A percentile compares a stretch with the other conserved stretches of the same genome.
Conservation (phyloP, 306 rosid genomes). For the Vachellia pachyceras region DNA sequence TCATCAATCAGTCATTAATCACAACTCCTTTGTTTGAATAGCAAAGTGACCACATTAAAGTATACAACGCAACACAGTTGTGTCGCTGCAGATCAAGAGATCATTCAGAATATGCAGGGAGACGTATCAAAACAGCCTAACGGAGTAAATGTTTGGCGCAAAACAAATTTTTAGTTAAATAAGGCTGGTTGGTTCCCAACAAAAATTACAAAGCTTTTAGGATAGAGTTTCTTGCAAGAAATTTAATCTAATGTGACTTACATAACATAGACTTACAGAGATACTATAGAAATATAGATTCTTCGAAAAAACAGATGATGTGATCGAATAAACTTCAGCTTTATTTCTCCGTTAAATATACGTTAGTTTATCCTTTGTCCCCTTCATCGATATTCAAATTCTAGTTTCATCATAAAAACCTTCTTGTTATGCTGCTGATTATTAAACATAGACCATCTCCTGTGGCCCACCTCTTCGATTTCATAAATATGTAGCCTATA, state of each 20-base stretch:
- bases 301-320: background rate
- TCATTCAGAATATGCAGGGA: background rate
- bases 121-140: background rate
- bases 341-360: background rate
- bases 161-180: background rate
- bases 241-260: background rate
- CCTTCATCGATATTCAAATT: background rate
- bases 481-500: background rate
- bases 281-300: background rate
- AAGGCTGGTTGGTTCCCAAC: background rate
- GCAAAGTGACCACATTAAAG: background rate
- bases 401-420: background rate
- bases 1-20: conserved; percentile 5
- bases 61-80: background rate
- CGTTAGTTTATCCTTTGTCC: background rate
- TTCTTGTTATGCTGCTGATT: background rate
- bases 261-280: background rate
- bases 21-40: background rate
- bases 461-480: background rate
- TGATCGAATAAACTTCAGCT: no score
- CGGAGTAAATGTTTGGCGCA: background rate
- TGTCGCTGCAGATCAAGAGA: background rate
- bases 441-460: background rate
- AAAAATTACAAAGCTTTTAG: background rate
- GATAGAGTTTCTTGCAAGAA: background rate